Conservation (phyloP, 2,329 filamentous ascomycete genomes). For the Fusarium buharicum region DNA sequence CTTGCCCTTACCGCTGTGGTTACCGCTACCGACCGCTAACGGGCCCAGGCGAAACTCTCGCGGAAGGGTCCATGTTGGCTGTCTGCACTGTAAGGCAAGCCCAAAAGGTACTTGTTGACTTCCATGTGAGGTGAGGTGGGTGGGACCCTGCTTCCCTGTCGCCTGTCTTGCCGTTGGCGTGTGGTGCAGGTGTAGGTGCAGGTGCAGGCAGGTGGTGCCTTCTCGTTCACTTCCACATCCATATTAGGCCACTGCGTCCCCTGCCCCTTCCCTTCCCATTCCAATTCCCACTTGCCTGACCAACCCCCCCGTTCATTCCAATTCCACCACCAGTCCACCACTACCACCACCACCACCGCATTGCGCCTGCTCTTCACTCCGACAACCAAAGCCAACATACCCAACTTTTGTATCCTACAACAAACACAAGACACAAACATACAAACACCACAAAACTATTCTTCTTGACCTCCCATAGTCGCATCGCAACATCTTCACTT, state of each 20-base stretch:
- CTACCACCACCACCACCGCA: constrained; percentile 37
- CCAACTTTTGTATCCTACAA: constrained; percentile 31
- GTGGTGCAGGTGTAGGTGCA: not conserved
- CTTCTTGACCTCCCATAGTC: constrained; percentile 13
- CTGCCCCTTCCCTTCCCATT: constrained; percentile 39
- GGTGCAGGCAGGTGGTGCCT: not conserved
- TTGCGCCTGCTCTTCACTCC: constrained; percentile 39
- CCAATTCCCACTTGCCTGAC: constrained; percentile 38
- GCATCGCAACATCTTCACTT: constrained; percentile 12
- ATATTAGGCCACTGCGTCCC: constrained; percentile 44
- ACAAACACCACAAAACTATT: constrained; percentile 5
- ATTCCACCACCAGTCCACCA: constrained; percentile 39
- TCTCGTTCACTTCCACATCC: constrained; percentile 30
- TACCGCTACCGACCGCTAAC: no score
- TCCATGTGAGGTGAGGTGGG: not conserved
- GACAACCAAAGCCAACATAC: constrained; percentile 35
- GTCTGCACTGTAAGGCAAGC: constrained; percentile 15
- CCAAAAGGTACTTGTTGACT: constrained; percentile 20
- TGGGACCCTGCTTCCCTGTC: constrained; percentile 23
- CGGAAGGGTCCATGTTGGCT: not conserved
- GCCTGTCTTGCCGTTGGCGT: not conserved
- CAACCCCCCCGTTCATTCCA: constrained; percentile 43
- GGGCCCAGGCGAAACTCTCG: no score
- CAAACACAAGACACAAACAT: constrained; percentile 40
- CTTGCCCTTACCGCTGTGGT: no score